Evolutionary conservation across 106 monocot genomes (phyloP), one percentile per base, ranked within the genome.

Genomic region (Alisma plantagoaquatica): DNA sequence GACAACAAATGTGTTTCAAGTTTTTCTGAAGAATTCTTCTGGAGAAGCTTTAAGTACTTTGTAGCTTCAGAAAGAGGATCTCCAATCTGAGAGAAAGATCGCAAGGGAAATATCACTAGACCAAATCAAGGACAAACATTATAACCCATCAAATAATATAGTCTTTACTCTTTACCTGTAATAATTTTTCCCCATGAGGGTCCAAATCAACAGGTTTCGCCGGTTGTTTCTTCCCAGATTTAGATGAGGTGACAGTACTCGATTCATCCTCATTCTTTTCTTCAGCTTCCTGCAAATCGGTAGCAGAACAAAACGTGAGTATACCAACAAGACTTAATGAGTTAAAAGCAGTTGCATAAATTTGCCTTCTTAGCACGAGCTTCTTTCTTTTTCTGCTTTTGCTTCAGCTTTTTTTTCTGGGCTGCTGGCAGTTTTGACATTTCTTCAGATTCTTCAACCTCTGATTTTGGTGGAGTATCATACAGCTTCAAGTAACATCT

Each of bases 301-400:
- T 2, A 38, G n/a, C 38, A 23, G 11, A 3, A 33, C 16, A 56
- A 20, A 56, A 56, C 19, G 22, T 2, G 52, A 24, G 31, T n/a
- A 46, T 19, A 38, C n/a, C n/a, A 53, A 33, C 17, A 18, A 49
- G 0, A 26, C 26, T 49, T 23, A 57, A 6, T 38, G 9, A 58
- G 22, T n/a, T n/a, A n/a, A n/a, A n/a, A n/a, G n/a, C n/a, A n/a
- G 20, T 22, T 14, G 17, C 29, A 26, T 12, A 27, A 47, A 7
- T 11, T 60, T 73, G 84, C 96, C 62, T 81, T 89, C 63, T 89
- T 96, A 20, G 82, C 82, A 57, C 84, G 96, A 63, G 96, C 96
- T 61, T 89, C 96, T n/a, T 81, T 84, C 58, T 96, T 96, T 53
- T 75, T 88, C 45, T 89, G 88, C 23, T 89, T 96, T 74, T 96